Conservation (phyloP, 2,329 filamentous ascomycete species). For the Blumeria hordei region DNA sequence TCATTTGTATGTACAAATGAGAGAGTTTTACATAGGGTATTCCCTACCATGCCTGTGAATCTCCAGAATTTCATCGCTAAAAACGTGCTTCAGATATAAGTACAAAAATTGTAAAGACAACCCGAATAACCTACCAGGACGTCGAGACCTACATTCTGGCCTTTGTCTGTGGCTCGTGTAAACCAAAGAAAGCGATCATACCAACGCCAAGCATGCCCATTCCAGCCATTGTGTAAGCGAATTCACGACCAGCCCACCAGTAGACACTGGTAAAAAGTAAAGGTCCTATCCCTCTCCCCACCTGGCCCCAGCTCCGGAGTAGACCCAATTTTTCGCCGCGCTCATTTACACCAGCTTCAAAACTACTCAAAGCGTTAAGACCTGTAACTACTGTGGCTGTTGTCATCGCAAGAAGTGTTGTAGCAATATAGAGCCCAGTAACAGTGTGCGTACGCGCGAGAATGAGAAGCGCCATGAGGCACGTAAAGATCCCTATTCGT, state of each 20-base stretch:
- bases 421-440: slow-evolving; percentile 52
- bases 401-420: slow-evolving; percentile 65
- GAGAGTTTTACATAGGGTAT: too few species aligned
- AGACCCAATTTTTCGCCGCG: slow-evolving; percentile 70
- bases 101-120: too few species aligned
- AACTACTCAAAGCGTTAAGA: slow-evolving; percentile 72
- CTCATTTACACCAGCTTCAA: slow-evolving; percentile 61
- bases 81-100: too few species aligned
- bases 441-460: slow-evolving; percentile 47
- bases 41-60: too few species aligned
- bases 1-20: too few species aligned
- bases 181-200: slow-evolving; percentile 40
- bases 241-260: slow-evolving; percentile 88
- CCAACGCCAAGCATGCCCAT: slow-evolving; percentile 56
- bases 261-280: slow-evolving; percentile 84
- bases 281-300: slow-evolving; percentile 68
- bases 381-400: slow-evolving; percentile 89
- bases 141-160: not conserved
- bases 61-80: too few species aligned
- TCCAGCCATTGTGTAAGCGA: slow-evolving; percentile 62
- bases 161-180: slow-evolving; percentile 22
- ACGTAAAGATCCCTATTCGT: slow-evolving; percentile 53
- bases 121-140: too few species aligned
- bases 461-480: slow-evolving; percentile 56
- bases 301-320: slow-evolving; percentile 60